Percentiles rank a stretch among this genome's conserved stretches.
Conservation (phyloP, 1,284 basidiomycete species). For the Marasmius sp. region DNA sequence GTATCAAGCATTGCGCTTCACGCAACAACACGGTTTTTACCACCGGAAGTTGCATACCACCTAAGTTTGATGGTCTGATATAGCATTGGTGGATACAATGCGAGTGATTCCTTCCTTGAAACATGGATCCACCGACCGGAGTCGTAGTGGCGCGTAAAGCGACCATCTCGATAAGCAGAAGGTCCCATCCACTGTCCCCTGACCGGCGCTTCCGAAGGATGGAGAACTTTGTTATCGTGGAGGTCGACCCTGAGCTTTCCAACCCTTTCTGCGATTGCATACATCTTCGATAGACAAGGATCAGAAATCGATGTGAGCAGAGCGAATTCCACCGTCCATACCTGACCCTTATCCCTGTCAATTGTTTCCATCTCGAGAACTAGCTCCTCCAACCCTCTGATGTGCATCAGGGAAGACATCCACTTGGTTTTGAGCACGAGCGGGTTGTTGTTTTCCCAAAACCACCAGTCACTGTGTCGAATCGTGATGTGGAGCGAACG, state of each 20-base stretch:
- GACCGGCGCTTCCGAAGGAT: neutral
- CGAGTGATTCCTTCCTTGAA: too few species aligned
- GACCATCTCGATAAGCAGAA: neutral
- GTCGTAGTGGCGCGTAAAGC: neutral
- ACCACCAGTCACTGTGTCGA: conserved; percentile 20
- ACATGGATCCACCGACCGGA: neutral
- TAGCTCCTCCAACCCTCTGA: conserved; percentile 2
- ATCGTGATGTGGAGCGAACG: conserved; percentile 15
- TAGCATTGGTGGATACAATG: neutral
- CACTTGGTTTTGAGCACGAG: conserved; percentile 1
- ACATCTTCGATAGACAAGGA: conserved; percentile 2
- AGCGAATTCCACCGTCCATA: neutral
- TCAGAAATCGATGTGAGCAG: neutral
- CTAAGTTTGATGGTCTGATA: neutral
- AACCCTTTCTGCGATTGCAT: conserved; percentile 6
- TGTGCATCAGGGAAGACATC: neutral
- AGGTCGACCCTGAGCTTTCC: neutral
- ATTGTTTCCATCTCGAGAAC: conserved; percentile 11
- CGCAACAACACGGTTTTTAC: too few species aligned
- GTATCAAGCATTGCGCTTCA: too few species aligned
- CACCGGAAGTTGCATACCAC: neutral
- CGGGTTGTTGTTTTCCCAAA: conserved; percentile 13
- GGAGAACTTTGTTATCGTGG: neutral
- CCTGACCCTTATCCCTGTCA: conserved; percentile 12
- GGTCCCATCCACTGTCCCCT: conserved; percentile 11